Conservation (phyloP, 179 eudicot genomes). For the Carnegiea gigantea region DNA sequence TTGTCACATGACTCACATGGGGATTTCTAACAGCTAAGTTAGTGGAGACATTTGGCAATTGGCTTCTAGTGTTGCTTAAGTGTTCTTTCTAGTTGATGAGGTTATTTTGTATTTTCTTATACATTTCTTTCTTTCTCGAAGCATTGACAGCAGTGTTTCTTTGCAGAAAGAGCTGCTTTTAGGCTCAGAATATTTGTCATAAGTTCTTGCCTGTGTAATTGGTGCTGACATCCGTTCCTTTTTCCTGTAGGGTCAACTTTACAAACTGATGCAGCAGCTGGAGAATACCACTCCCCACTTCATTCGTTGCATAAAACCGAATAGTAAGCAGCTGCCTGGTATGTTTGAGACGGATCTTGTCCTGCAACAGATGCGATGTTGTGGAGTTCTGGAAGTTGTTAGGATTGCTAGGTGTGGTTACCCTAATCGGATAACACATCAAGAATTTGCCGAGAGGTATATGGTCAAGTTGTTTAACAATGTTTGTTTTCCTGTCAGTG, state of each 20-base stretch:
- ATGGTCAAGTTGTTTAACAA: conserved; percentile 10
- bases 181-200: background rate
- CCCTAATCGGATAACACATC: conserved; percentile 82
- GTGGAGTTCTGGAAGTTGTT: conserved; percentile 89
- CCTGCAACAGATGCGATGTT: conserved; percentile 80
- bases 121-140: background rate
- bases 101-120: background rate
- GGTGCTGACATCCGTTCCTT: background rate
- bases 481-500: background rate
- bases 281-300: conserved; percentile 90
- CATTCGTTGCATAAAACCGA: conserved; percentile 89
- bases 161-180: no score
- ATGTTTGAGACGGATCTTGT: conserved; percentile 72
- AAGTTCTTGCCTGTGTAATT: background rate
- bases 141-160: conserved; percentile 2
- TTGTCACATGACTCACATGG: background rate
- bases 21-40: background rate
- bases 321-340: conserved; percentile 72
- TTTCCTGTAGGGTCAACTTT: conserved; percentile 71
- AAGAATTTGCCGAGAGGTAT: conserved; percentile 84
- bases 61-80: background rate
- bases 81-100: background rate
- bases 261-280: conserved; percentile 78
- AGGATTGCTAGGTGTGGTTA: conserved; percentile 86
- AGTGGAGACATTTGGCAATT: background rate